phyloP scores from a whole-genome alignment of 129 eudicot species.

The Saposhnikovia divaricata region DNA sequence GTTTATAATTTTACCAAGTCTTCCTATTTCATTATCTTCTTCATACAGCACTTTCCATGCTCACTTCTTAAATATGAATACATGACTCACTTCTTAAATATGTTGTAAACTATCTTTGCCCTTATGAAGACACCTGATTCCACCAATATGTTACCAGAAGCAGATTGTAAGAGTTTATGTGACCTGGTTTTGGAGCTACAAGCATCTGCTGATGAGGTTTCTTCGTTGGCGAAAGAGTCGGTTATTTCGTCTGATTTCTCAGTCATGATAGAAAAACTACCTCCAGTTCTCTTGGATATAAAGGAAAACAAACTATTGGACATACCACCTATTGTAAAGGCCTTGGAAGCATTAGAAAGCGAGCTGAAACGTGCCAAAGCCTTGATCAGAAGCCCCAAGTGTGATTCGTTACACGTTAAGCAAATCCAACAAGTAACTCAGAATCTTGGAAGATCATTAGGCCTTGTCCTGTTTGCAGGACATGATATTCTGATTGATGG shows the following conservation, averaged over 20 bases:
- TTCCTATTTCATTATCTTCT: conserved; percentile 2
- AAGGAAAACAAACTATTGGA: conserved; percentile 44
- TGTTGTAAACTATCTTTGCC: neutral
- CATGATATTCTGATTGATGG: conserved; percentile 50
- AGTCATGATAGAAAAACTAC: conserved; percentile 43
- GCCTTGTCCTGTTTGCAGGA: conserved; percentile 77
- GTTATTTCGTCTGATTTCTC: conserved; percentile 38
- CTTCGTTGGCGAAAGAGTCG: conserved; percentile 24
- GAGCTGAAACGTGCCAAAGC: conserved; percentile 56
- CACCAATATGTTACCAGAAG: neutral
- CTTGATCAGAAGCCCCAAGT: conserved; percentile 29
- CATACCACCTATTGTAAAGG: conserved; percentile 46
- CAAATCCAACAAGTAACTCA: conserved; percentile 45
- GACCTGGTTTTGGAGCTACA: conserved; percentile 28
- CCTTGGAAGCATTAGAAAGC: conserved; percentile 57
- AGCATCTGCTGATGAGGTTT: conserved; percentile 32
- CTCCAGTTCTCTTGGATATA: conserved; percentile 44
- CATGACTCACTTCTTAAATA: neutral
- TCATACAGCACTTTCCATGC: neutral
- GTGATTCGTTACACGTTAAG: conserved; percentile 37
- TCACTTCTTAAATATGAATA: neutral
- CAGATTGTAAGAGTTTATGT: conserved; percentile 24
- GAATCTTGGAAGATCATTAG: conserved; percentile 76
- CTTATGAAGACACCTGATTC: neutral
- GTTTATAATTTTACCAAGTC: conserved; percentile 11